Conservation (phyloP, 2,329 filamentous ascomycete species). For the Thelonectria discophora region DNA sequence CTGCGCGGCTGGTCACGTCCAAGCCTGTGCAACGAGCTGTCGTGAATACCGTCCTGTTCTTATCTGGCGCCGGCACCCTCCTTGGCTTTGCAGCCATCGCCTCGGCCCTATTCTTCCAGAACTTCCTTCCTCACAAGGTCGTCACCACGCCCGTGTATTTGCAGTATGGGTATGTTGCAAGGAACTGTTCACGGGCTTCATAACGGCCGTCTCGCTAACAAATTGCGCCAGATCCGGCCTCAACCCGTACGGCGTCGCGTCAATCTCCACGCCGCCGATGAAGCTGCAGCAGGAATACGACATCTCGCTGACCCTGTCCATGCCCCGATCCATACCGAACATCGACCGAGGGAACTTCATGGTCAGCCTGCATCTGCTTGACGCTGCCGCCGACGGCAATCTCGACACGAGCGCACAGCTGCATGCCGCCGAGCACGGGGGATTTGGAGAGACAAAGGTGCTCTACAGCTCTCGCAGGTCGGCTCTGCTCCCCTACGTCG, state of each 20-base stretch:
- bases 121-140: constrained; percentile 65
- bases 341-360: constrained; percentile 90
- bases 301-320: constrained; percentile 74
- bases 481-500: constrained; percentile 81
- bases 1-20: constrained; percentile 56
- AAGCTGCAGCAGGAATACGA: constrained; percentile 85
- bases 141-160: constrained; percentile 62
- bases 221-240: constrained; percentile 51
- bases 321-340: constrained; percentile 83
- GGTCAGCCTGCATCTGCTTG: constrained; percentile 79
- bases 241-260: constrained; percentile 63
- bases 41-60: constrained; percentile 57
- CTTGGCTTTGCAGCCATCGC: constrained; percentile 58
- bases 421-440: constrained; percentile 45
- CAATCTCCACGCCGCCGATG: constrained; percentile 61
- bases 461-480: constrained; percentile 75
- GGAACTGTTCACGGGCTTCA: neutral
- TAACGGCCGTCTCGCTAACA: constrained; percentile 24
- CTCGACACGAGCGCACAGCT: constrained; percentile 41
- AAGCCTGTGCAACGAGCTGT: constrained; percentile 60
- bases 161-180: constrained; percentile 63
- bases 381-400: constrained; percentile 46
- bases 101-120: constrained; percentile 64
- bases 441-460: constrained; percentile 51
- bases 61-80: constrained; percentile 53